Evolutionary conservation across 805 yeast genomes (phyloP), one percentile per base, ranked within the genome.

Genomic region (baker's yeast (Saccharomyces cerevisiae)): DNA sequence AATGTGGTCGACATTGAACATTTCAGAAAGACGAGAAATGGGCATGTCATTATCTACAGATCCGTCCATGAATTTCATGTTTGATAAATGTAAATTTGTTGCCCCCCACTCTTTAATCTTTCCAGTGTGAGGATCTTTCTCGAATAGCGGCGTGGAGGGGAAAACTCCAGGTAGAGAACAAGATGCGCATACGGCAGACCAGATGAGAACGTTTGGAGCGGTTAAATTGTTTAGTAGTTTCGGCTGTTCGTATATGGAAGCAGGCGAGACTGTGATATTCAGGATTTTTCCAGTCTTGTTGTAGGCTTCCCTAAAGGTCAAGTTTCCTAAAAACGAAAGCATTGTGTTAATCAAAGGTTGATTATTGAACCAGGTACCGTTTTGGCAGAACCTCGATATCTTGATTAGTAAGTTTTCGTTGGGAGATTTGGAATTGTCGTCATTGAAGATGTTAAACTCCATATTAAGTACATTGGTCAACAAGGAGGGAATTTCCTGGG

Each of bases 1-100:
- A 57, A 94, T 91, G 69, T 94, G 97, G 67, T 94, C 96, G 30
- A 94, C 97, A 65, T 94, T 92, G 69, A 94, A 94, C 96, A 94
- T 90, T 67, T 94, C 99, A 22, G 95, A 85, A 24, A 94, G 75
- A 60, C 97, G 79, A 1, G 95, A 79, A 28, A 90, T 85, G 3
- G 99, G 99, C 51, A 94, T 73, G 69, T 94, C 99, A 58, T 89
- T 88, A 65, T 92, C 95, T 6, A 94, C 96, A 0, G 97, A 89
- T 0, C 99, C 99, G 70, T 94, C 99, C 30, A 94, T 91, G 70
- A 87, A 94, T 62, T 87, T 85, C 41, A 85, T 81, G 0, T 89
- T 77, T 21, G 84, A 78, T 36, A 36, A 24, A 36, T 36, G 43
- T 21, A 36, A 36, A 21, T 36, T 36, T 41, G 64, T 66, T 27